Conservation (phyloP, 805 yeast species). For the Metahyphopichia silvanorum region DNA sequence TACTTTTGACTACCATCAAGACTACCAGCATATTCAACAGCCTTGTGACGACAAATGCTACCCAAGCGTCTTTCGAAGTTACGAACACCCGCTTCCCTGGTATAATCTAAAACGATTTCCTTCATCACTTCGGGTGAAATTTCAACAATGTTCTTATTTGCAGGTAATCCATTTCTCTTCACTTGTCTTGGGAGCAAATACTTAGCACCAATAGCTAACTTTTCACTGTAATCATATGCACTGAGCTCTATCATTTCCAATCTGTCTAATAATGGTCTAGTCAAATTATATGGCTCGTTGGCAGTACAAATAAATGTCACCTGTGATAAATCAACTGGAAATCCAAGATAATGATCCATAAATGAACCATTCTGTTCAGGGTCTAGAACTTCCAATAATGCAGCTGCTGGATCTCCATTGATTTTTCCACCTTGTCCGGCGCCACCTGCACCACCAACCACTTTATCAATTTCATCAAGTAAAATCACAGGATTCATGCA, state of each 20-base stretch:
- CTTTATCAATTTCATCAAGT: constrained; percentile 83
- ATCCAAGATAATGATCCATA: constrained; percentile 80
- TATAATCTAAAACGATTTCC: constrained; percentile 63
- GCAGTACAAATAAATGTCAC: constrained; percentile 85
- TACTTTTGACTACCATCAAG: constrained; percentile 24
- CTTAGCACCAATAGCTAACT: constrained; percentile 63
- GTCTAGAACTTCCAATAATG: constrained; percentile 80
- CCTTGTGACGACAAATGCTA: constrained; percentile 75
- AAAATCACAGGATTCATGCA: constrained; percentile 81
- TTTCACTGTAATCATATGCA: constrained; percentile 80
- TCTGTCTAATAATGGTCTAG: constrained; percentile 77
- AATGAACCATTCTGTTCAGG: constrained; percentile 83
- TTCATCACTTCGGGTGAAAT: constrained; percentile 55
- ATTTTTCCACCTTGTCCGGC: constrained; percentile 31
- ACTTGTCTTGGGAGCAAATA: constrained; percentile 77
- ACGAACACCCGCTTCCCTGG: constrained; percentile 86
- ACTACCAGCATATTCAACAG: constrained; percentile 58
- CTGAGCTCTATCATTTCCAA: constrained; percentile 77
- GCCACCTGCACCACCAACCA: constrained; percentile 51
- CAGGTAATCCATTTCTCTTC: constrained; percentile 59
- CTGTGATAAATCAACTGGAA: constrained; percentile 81
- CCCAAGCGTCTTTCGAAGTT: constrained; percentile 73
- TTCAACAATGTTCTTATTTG: constrained; percentile 33
- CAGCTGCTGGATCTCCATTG: constrained; percentile 89
- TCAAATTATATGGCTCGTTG: constrained; percentile 65